These are phyloP conservation scores for Lasiosphaeria ovina DNA, from an alignment of 495 filamentous ascomycete genomes.

Conservation along the genomic window DNA sequence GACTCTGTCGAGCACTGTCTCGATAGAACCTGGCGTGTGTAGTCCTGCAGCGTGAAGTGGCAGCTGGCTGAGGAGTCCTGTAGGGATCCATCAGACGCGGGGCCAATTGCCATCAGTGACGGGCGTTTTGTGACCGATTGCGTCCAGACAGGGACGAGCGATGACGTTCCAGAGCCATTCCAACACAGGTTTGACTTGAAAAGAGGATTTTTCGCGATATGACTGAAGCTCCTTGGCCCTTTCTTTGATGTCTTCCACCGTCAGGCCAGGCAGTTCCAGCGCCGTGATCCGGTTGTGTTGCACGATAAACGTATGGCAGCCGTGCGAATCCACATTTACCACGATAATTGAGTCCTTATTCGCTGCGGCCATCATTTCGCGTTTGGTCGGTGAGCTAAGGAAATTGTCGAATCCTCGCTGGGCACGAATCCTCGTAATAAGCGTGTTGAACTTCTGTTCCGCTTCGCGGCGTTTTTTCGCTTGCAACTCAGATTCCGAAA, in stretches of 20 bases:
- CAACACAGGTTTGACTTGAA: not conserved
- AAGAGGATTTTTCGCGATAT: not conserved
- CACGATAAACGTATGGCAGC: not conserved
- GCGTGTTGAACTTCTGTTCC: not conserved
- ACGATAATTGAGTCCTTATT: not conserved
- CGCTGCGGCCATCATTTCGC: not conserved
- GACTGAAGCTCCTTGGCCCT: not conserved
- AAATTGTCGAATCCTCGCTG: not conserved
- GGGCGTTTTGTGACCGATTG: no score
- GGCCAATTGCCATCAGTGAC: not conserved
- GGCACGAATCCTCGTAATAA: not conserved
- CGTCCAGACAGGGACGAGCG: not conserved
- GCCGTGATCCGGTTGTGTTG: not conserved
- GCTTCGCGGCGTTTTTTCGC: not conserved
- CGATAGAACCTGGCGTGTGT: not conserved
- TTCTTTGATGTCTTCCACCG: not conserved
- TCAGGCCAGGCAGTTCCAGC: not conserved
- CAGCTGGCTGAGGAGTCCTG: conserved; percentile 1
- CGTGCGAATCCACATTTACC: not conserved
- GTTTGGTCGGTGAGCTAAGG: no score
- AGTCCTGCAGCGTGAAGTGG: conserved; percentile 2
- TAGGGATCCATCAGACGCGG: conserved; percentile 4
- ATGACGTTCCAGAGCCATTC: not conserved
- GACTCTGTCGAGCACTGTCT: conserved; percentile 1
- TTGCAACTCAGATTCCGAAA: no score